These are phyloP conservation scores for Prunus salicina DNA, from an alignment of 306 rosid species.

Conservation along the genomic window DNA sequence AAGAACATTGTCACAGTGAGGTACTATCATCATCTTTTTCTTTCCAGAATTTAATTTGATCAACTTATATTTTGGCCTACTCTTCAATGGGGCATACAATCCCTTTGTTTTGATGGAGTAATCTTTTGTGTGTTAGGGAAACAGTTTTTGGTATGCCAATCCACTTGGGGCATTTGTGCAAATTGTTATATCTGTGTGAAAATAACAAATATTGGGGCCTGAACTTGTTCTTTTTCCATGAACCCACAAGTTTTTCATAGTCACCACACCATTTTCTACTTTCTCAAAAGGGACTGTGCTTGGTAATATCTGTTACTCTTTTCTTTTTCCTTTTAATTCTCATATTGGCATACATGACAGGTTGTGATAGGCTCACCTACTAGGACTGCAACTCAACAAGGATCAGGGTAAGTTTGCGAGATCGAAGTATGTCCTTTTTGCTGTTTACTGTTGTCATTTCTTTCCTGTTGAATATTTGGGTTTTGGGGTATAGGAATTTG, in stretches of 20 bases:
- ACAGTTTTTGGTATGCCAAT: neutral
- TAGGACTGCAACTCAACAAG: neutral
- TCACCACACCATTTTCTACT: neutral
- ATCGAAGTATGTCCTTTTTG: neutral
- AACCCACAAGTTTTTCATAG: neutral
- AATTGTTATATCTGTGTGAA: neutral
- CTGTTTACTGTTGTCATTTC: neutral
- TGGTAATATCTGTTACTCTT: neutral
- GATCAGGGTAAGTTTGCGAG: conserved; percentile 2
- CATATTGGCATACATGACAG: neutral
- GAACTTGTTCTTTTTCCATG: neutral
- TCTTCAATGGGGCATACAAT: neutral
- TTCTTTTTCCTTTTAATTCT: neutral
- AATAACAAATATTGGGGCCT: neutral
- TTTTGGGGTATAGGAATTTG: neutral
- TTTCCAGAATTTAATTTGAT: neutral
- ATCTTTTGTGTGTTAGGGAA: neutral
- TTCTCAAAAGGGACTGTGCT: neutral
- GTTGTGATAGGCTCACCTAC: neutral
- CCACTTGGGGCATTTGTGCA: neutral
- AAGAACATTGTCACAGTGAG: too few species aligned
- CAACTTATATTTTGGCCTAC: neutral
- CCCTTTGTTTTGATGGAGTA: neutral
- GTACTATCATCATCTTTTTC: neutral
- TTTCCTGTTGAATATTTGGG: neutral